Conservation (phyloP, 441 rosid species). For the Euphorbia celastroides region DNA sequence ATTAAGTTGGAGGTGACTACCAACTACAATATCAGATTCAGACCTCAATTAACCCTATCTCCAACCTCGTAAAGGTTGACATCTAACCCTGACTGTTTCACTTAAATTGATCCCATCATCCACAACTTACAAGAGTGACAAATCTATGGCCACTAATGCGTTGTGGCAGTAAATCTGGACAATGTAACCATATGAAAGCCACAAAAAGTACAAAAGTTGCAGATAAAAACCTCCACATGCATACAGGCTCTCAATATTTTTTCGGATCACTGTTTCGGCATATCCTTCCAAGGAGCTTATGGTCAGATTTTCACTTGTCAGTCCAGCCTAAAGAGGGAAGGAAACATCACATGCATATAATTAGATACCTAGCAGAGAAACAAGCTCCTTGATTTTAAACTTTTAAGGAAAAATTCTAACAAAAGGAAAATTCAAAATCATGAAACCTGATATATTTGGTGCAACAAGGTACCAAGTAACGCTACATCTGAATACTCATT, state of each 20-base stretch:
- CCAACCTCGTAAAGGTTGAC: too few relatives aligned
- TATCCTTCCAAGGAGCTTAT: slow-evolving; percentile 57
- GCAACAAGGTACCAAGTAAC: slow-evolving; percentile 87
- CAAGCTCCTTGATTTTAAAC: slow-evolving; percentile 15
- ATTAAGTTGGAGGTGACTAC: not conserved
- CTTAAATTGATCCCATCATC: slow-evolving; percentile 1
- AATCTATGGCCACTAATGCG: not conserved
- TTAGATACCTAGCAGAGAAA: slow-evolving; percentile 14
- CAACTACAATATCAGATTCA: not conserved
- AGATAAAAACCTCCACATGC: slow-evolving; percentile 83
- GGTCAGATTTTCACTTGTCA: slow-evolving; percentile 59
- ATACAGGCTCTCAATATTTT: slow-evolving; percentile 79
- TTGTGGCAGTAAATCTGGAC: not conserved
- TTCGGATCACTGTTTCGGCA: slow-evolving; percentile 58
- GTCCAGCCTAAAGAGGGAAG: slow-evolving; percentile 66
- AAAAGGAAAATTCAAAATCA: not conserved
- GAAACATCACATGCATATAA: slow-evolving; percentile 13
- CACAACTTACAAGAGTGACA: not conserved
- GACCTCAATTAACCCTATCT: too few relatives aligned
- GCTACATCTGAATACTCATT: slow-evolving; percentile 75
- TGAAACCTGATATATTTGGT: slow-evolving; percentile 90
- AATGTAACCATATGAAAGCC: not conserved
- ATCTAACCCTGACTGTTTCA: not conserved
- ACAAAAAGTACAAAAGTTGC: not conserved
- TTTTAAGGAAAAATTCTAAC: not conserved